Base-by-base conservation (phyloP, 2,329 filamentous ascomycete genomes). In the Epichloe gansuensis region DNA sequence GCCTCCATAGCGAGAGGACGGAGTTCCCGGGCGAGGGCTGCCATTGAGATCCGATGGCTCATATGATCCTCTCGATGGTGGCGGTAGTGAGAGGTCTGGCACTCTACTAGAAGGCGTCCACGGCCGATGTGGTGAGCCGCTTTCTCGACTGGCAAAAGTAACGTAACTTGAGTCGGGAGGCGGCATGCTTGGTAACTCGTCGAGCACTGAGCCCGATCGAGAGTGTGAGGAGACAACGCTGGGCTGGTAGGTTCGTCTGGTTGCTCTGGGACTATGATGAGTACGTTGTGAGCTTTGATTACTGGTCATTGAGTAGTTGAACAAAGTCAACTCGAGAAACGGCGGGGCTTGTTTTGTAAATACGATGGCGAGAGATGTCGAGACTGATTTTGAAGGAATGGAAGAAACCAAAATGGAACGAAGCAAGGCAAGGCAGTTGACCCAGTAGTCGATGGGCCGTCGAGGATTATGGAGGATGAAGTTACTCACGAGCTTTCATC, bases 41-140 rank as follows among this genome's bases (percentile, higher is more conserved):
- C 93, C 93, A 62, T 97, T 91, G 54, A 97, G 70, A 60, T 96
- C 90, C 23, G 84, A 77, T 0, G 89, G 88, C 67, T 97, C 93
- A 67, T 93, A 97, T 4, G 82, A 76, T 25, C 84, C 72, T 57
- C 75, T 82, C 1, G 82, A 80, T 1, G 87, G 80, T 3, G 88
- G 84, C 8, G 87, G 85, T 49, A 87, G 78, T 31, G 77, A 68
- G 67, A 86, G 88, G 55, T 90, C 87, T 1, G 71, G 72, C 50
- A 66, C 63, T 47, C 66, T 62, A 54, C 71, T 70, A 15, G 75
- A 74, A 0, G 80, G 78, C 1, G 76, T 75, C 77, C 80, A 85
- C 2, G 78, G 73, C 52, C 80, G 71, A 1, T 76, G 75, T 0
- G 78, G 79, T 5, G 82, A 69, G 52, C 59, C 61, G 36, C 53